A percentile compares a stretch with the other conserved stretches of the same genome.
phyloP scores from a whole-genome alignment of 495 filamentous ascomycete species.

The Neurospora pannonica region DNA sequence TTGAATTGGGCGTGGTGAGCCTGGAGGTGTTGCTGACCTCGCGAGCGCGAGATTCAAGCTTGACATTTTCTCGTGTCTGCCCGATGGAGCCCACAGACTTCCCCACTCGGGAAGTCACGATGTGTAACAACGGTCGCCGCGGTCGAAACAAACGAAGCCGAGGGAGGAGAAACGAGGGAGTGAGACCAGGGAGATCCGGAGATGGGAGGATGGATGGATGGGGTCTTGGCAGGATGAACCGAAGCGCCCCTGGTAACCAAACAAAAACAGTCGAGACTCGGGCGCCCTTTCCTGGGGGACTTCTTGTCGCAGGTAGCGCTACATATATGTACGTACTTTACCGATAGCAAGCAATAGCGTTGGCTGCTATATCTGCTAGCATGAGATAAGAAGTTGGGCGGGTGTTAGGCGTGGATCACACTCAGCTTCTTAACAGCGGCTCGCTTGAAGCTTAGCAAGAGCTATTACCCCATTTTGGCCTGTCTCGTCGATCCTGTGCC shows the following conservation, averaged over 20 bases:
- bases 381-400: not conserved
- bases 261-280: not conserved
- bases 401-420: not conserved
- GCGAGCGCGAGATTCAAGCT: not conserved
- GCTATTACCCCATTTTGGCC: not conserved
- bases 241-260: not conserved
- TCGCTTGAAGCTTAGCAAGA: not conserved
- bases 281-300: not conserved
- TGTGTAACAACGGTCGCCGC: not conserved
- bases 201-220: not conserved
- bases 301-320: not conserved
- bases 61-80: not conserved
- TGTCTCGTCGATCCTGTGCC: not conserved
- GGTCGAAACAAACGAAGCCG: not conserved
- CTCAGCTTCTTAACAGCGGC: not conserved
- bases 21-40: not conserved
- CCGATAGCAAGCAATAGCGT: not conserved
- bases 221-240: not conserved
- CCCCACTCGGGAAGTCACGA: not conserved
- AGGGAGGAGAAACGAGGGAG: not conserved
- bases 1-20: not conserved
- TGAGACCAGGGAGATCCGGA: not conserved
- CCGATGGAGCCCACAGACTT: not conserved
- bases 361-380: not conserved
- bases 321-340: not conserved